These are phyloP conservation scores for Candida albicans DNA, from an alignment of 1,139 yeast genomes.

Conservation along the genomic window DNA sequence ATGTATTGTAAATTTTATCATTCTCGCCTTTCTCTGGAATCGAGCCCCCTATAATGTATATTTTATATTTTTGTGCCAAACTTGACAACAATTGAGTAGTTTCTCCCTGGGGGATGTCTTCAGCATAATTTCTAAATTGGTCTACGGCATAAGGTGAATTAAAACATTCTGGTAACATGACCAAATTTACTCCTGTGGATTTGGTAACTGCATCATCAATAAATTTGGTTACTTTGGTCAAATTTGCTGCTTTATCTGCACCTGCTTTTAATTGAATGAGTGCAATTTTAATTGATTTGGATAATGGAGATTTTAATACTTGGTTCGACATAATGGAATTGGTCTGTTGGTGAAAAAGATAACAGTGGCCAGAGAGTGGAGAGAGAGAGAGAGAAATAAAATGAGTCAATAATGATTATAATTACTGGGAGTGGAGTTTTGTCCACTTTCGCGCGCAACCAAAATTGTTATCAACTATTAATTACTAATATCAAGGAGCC, in stretches of 20 bases:
- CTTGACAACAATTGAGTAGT: slow-evolving; percentile 61
- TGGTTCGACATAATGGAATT: slow-evolving; percentile 10
- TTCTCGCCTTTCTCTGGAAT: slow-evolving; percentile 66
- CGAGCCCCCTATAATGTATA: slow-evolving; percentile 84
- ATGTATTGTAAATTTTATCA: slow-evolving; percentile 74
- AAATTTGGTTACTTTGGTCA: slow-evolving; percentile 50
- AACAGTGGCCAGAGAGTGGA: neutral
- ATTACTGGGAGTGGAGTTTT: too few relatives aligned
- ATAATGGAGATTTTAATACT: slow-evolving; percentile 34
- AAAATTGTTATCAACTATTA: too few relatives aligned
- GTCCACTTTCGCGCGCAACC: too few relatives aligned
- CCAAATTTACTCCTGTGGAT: slow-evolving; percentile 54
- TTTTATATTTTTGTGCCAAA: slow-evolving; percentile 60
- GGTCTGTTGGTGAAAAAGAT: neutral
- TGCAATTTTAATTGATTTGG: slow-evolving; percentile 58
- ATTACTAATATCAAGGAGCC: too few relatives aligned
- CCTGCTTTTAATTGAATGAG: slow-evolving; percentile 77
- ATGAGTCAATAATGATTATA: too few relatives aligned
- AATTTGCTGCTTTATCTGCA: slow-evolving; percentile 59
- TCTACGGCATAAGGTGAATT: slow-evolving; percentile 92
- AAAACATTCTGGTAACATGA: slow-evolving; percentile 90
- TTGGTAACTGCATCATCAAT: slow-evolving; percentile 51
- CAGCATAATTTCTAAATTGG: slow-evolving; percentile 85
- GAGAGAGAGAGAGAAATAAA: too few relatives aligned
- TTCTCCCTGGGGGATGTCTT: slow-evolving; percentile 67